phyloP scores from a whole-genome alignment of 257 asterid genomes.

The Salvia splendens region DNA sequence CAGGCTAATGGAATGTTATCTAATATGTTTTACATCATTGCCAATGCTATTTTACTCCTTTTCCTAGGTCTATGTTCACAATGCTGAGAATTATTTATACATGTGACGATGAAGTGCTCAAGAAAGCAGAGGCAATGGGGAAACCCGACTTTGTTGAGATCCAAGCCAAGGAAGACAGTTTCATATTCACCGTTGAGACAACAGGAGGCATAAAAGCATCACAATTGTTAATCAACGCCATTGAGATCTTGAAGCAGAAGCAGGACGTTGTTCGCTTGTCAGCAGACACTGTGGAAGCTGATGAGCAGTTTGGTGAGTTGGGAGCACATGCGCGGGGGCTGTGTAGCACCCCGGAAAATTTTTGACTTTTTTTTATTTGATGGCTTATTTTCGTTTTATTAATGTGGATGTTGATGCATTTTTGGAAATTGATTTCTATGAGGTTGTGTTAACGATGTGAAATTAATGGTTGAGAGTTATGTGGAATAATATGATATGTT shows the following conservation, averaged over 20 bases:
- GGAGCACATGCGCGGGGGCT: conserved; percentile 99
- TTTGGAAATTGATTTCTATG: no score
- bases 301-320: conserved; percentile 95
- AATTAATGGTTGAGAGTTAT: no score
- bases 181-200: conserved; percentile 88
- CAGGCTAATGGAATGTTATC: conserved; percentile 8
- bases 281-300: conserved; percentile 95
- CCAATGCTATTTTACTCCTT: conserved; percentile 7
- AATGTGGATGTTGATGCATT: no score
- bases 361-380: no score
- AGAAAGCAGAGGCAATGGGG: conserved; percentile 86
- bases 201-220: conserved; percentile 92
- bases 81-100: conserved; percentile 90
- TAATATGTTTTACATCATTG: not conserved
- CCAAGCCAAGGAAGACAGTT: conserved; percentile 86
- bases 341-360: no score
- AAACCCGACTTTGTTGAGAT: conserved; percentile 82
- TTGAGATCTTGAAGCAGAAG: conserved; percentile 84
- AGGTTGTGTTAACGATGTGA: no score
- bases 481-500: no score
- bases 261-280: conserved; percentile 93
- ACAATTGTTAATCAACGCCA: conserved; percentile 79
- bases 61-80: conserved; percentile 65
- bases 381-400: no score
- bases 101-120: conserved; percentile 89